Conservation (phyloP, 495 filamentous ascomycete genomes). For the Pyrenula aspistea region DNA sequence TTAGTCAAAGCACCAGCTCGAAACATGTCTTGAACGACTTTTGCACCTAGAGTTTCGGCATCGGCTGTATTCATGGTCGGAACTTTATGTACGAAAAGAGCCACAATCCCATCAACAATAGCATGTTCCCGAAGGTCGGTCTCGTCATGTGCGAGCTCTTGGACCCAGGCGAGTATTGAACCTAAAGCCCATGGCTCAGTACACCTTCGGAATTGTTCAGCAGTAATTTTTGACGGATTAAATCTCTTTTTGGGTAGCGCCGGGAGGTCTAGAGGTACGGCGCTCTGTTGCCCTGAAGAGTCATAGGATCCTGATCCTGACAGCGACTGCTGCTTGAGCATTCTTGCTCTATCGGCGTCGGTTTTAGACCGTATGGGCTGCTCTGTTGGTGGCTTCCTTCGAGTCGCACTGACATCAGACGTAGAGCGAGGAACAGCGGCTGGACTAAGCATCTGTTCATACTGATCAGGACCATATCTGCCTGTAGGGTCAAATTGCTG, state of each 20-base stretch:
- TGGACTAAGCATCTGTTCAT: conserved; percentile 30
- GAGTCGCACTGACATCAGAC: conserved; percentile 62
- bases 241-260: conserved; percentile 69
- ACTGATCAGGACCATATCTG: conserved; percentile 30
- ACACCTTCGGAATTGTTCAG: conserved; percentile 76
- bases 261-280: conserved; percentile 54
- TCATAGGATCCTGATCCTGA: conserved; percentile 22
- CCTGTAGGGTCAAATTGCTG: conserved; percentile 23
- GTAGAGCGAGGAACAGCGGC: conserved; percentile 70
- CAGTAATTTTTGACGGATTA: conserved; percentile 73
- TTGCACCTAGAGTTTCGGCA: conserved; percentile 74
- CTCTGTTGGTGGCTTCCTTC: conserved; percentile 65
- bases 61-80: conserved; percentile 98
- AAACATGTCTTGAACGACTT: conserved; percentile 74
- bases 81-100: conserved; percentile 88
- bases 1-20: conserved; percentile 64
- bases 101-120: conserved; percentile 76
- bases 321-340: conserved; percentile 43
- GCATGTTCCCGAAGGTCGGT: conserved; percentile 70
- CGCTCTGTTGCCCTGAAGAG: conserved; percentile 21
- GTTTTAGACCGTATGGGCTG: conserved; percentile 87
- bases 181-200: conserved; percentile 88
- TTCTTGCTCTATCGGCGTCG: conserved; percentile 62
- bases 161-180: conserved; percentile 75
- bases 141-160: conserved; percentile 75